These are phyloP conservation scores for Penicillium subrubescens DNA, from an alignment of 495 filamentous ascomycete species.

Conservation along the genomic window DNA sequence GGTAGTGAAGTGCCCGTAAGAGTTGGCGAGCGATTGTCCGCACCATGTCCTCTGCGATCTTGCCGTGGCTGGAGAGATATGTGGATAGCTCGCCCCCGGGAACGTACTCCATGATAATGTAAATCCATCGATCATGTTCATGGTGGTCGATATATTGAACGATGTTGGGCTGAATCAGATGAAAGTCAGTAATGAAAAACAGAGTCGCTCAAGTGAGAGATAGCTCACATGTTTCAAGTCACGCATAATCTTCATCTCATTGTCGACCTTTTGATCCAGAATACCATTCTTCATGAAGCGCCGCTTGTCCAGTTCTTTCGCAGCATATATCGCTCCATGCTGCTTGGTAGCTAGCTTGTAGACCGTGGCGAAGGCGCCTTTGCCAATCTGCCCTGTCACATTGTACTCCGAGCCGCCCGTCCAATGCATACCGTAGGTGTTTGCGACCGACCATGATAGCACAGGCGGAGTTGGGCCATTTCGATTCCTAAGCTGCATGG, in stretches of 20 bases:
- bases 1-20: constrained; percentile 78
- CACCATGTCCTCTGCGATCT: constrained; percentile 67
- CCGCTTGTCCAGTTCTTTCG: constrained; percentile 89
- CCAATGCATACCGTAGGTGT: constrained; percentile 69
- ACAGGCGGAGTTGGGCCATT: constrained; percentile 31
- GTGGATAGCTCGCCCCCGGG: constrained; percentile 79
- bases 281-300: constrained; percentile 86
- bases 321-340: constrained; percentile 78
- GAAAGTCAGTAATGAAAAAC: constrained; percentile 1
- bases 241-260: constrained; percentile 94
- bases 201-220: background rate
- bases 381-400: constrained; percentile 75
- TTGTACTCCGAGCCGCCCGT: constrained; percentile 82
- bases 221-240: constrained; percentile 74
- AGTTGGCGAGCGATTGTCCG: constrained; percentile 75
- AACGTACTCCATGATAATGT: constrained; percentile 98
- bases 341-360: constrained; percentile 80
- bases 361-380: constrained; percentile 91
- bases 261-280: constrained; percentile 82
- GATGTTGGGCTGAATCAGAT: constrained; percentile 70
- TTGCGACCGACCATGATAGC: constrained; percentile 39
- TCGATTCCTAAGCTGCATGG: constrained; percentile 25
- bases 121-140: constrained; percentile 74
- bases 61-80: constrained; percentile 59
- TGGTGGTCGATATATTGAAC: constrained; percentile 86